A percentile compares a stretch with the other conserved stretches of the same genome.
Evolutionary conservation across 805 yeast species (phyloP).

Genomic region (Candida golubevii): DNA sequence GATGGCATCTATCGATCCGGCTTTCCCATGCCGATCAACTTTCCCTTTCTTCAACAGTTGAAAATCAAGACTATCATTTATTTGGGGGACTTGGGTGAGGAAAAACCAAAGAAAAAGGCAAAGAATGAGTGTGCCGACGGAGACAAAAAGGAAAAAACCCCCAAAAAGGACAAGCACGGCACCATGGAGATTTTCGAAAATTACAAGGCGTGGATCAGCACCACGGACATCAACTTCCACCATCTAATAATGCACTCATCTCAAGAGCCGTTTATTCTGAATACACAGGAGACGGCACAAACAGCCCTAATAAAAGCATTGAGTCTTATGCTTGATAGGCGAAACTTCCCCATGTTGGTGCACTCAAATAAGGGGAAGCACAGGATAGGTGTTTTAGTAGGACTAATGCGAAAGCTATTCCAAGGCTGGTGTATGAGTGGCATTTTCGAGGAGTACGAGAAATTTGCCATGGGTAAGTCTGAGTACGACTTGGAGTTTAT

Average conservation of each 20-base stretch:
- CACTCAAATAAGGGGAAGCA: conserved; percentile 99
- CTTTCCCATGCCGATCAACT: conserved; percentile 86
- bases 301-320: conserved; percentile 53
- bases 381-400: conserved; percentile 90
- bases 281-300: conserved; percentile 33
- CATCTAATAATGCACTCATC: conserved; percentile 65
- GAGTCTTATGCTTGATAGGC: conserved; percentile 51
- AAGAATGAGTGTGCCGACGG: conserved; percentile 6
- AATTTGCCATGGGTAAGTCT: conserved; percentile 90
- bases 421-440: conserved; percentile 96
- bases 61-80: conserved; percentile 76
- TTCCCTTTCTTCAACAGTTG: conserved; percentile 68
- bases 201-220: conserved; percentile 64
- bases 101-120: conserved; percentile 18
- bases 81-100: conserved; percentile 57
- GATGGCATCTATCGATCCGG: conserved; percentile 88
- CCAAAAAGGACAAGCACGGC: conserved; percentile 43
- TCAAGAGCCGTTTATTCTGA: conserved; percentile 70
- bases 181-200: conserved; percentile 48
- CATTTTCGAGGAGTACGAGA: conserved; percentile 87
- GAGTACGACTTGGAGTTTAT: conserved; percentile 89
- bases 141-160: conserved; percentile 17
- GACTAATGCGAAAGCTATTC: conserved; percentile 74
- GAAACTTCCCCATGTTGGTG: conserved; percentile 80
- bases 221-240: conserved; percentile 50